A percentile compares a stretch with the other conserved stretches of the same genome.
These are phyloP conservation scores for Haplosporangium gracile DNA, from an alignment of 192 early-diverging fungal genomes.

Conservation along the genomic window DNA sequence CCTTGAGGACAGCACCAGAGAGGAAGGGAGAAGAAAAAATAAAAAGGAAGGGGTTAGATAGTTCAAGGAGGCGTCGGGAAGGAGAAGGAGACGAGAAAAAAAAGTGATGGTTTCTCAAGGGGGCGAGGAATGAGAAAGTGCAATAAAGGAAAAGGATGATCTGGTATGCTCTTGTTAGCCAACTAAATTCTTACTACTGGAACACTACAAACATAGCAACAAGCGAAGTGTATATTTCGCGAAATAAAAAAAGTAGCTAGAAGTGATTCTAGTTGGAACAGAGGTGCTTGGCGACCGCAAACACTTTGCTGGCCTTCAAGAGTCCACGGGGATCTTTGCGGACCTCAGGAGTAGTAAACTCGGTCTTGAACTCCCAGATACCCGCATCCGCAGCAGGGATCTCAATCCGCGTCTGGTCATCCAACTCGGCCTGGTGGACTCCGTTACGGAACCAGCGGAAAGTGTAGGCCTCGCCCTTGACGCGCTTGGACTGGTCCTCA, in stretches of 20 bases:
- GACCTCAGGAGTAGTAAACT: constrained; percentile 61
- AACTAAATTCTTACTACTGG: background rate
- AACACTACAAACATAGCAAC: background rate
- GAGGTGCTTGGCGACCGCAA: constrained; percentile 33
- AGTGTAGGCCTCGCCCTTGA: constrained; percentile 49
- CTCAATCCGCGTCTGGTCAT: constrained; percentile 43
- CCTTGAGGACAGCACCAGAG: background rate
- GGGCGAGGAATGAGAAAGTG: too few relatives aligned
- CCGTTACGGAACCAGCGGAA: constrained; percentile 59
- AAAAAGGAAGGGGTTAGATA: background rate
- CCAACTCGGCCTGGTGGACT: constrained; percentile 24
- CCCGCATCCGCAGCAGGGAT: constrained; percentile 39
- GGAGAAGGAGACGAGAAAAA: too few relatives aligned
- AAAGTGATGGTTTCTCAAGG: too few relatives aligned
- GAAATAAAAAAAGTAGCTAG: background rate
- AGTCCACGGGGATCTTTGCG: constrained; percentile 59
- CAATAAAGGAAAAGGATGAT: background rate
- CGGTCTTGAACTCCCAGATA: constrained; percentile 61
- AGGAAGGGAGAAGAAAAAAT: background rate
- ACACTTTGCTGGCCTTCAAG: constrained; percentile 53
- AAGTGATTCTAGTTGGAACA: constrained; percentile 15
- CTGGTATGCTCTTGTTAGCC: background rate
- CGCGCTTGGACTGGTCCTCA: constrained; percentile 38
- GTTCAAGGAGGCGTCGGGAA: background rate
- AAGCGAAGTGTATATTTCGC: too few relatives aligned